These are phyloP conservation scores for Holtermanniella nyarrowii DNA, from an alignment of 768 basidiomycete genomes.

Conservation along the genomic window DNA sequence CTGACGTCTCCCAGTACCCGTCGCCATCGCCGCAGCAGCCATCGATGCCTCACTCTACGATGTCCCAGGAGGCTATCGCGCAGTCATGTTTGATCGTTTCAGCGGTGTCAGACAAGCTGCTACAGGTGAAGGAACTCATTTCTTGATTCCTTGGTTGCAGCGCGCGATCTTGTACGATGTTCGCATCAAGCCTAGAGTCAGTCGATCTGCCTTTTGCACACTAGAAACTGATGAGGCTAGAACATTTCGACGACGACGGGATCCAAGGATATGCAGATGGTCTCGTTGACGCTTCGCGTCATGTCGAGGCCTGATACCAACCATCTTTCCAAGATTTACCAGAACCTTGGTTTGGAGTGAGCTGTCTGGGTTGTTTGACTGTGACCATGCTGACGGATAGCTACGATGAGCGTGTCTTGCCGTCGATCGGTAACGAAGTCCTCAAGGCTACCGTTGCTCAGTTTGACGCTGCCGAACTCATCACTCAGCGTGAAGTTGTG, in stretches of 20 bases:
- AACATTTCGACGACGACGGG: slow-evolving; percentile 99
- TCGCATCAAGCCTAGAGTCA: slow-evolving; percentile 85
- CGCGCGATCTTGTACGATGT: slow-evolving; percentile 95
- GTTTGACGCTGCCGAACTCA: slow-evolving; percentile 59
- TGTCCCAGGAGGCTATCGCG: slow-evolving; percentile 71
- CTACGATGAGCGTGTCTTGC: slow-evolving; percentile 95
- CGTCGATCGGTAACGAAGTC: slow-evolving; percentile 96
- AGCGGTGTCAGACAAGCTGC: slow-evolving; percentile 79
- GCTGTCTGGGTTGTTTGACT: neutral
- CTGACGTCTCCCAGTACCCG: slow-evolving; percentile 51
- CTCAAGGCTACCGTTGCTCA: slow-evolving; percentile 96
- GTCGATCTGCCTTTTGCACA: slow-evolving; percentile 26
- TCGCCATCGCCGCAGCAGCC: slow-evolving; percentile 45
- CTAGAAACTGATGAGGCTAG: slow-evolving; percentile 41
- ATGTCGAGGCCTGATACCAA: slow-evolving; percentile 82
- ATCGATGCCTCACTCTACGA: slow-evolving; percentile 52
- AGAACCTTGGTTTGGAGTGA: slow-evolving; percentile 73
- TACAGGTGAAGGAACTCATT: slow-evolving; percentile 85
- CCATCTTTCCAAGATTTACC: slow-evolving; percentile 87
- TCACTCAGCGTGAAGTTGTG: slow-evolving; percentile 95
- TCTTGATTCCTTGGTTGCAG: slow-evolving; percentile 91
- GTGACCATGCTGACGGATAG: slow-evolving; percentile 10
- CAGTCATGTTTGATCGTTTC: slow-evolving; percentile 98
- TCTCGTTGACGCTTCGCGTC: slow-evolving; percentile 89
- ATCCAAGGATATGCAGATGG: slow-evolving; percentile 95